phyloP scores from a whole-genome alignment of 78 protist species.

The Dictyostelium discoideum region dicty_2.7 NC_007090.3:2608001-2608500 shows the following conservation, averaged over 20 bases:
- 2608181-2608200: background rate
- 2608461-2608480: too few species aligned
- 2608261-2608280: background rate
- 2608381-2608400: background rate
- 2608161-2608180: background rate
- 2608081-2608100: background rate
- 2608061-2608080: background rate
- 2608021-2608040: background rate
- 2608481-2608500: too few species aligned
- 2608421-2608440: too few species aligned
- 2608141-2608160: background rate
- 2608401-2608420: background rate
- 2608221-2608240: background rate
- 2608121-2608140: background rate
- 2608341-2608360: background rate
- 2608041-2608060: background rate
- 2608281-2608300: background rate
- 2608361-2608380: background rate
- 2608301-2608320: background rate
- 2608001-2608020: background rate
- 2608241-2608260: background rate
- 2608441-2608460: too few species aligned
- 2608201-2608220: background rate
- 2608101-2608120: background rate
- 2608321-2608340: too few species aligned